phyloP scores from a whole-genome alignment of 192 early-diverging fungal species.

The Podila minutissima region DNA sequence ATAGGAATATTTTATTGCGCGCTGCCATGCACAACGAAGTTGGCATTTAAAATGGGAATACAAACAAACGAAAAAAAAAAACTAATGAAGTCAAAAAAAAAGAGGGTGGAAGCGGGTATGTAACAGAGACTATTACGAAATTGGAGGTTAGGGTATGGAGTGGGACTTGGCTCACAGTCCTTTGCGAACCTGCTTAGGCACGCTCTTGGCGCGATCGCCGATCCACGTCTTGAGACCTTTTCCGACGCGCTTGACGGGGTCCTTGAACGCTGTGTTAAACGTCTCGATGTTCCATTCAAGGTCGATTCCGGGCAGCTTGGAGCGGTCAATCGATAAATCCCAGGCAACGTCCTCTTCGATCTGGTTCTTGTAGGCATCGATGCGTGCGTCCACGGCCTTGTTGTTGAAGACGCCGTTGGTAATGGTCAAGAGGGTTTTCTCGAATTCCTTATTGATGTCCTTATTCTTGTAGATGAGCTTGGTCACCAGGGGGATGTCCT shows the following conservation, averaged over 20 bases:
- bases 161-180: too few species aligned
- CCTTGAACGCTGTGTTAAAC: conserved; percentile 14
- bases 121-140: too few species aligned
- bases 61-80: too few species aligned
- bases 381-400: conserved; percentile 19
- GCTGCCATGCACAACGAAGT: too few species aligned
- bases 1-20: too few species aligned
- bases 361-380: conserved; percentile 43
- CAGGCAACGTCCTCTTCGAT: conserved; percentile 40
- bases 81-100: too few species aligned
- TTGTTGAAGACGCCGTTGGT: conserved; percentile 19
- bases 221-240: conserved; percentile 23
- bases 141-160: too few species aligned
- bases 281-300: conserved; percentile 5
- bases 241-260: conserved; percentile 5
- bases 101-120: too few species aligned
- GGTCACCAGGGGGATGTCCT: conserved; percentile 42
- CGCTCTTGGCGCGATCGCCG: conserved; percentile 1
- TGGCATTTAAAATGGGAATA: too few species aligned
- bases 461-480: conserved; percentile 34
- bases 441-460: conserved; percentile 28
- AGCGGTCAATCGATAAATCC: conserved; percentile 40
- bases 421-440: conserved; percentile 16
- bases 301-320: conserved; percentile 29
- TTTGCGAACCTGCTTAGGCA: conserved; percentile 5